These are phyloP conservation scores for Phytophthora ramorum DNA, from an alignment of 352 stramenopile species.

Conservation along the genomic window DNA sequence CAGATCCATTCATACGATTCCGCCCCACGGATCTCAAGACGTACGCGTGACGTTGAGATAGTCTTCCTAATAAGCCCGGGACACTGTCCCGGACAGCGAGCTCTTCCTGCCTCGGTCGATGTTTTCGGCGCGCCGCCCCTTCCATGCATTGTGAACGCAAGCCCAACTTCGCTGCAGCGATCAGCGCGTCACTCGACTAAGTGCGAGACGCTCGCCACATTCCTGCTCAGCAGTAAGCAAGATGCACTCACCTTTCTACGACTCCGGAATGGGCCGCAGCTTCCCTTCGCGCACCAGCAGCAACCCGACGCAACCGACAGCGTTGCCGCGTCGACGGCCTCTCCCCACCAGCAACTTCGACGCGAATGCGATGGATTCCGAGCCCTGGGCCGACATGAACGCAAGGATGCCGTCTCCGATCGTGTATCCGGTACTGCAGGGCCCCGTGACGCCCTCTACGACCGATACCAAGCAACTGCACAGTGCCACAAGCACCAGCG, in stretches of 20 bases:
- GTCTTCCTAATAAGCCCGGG: no score
- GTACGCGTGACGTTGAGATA: no score
- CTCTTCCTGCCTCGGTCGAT: no score
- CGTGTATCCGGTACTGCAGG: constrained; percentile 7
- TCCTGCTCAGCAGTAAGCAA: not conserved
- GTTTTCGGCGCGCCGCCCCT: no score
- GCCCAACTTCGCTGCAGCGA: constrained; percentile 14
- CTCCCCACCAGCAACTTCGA: constrained; percentile 18
- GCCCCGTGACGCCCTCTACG: constrained; percentile 6
- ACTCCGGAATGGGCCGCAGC: constrained; percentile 20
- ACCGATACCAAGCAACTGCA: not conserved
- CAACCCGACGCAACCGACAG: not conserved
- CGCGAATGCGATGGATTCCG: constrained; percentile 2
- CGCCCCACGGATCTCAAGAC: no score
- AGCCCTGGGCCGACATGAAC: not conserved
- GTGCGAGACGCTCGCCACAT: constrained; percentile 8
- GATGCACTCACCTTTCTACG: constrained; percentile 20
- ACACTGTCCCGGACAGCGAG: no score
- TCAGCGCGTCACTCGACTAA: constrained; percentile 32
- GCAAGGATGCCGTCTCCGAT: not conserved
- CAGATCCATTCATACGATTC: no score
- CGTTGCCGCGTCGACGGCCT: constrained; percentile 20
- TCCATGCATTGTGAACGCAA: constrained; percentile 28
- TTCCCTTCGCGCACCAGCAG: constrained; percentile 28
- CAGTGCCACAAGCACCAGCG: constrained; percentile 26